These are phyloP conservation scores for Malassezia sympodialis DNA, from an alignment of 1,284 basidiomycete species.

Conservation along the genomic window DNA sequence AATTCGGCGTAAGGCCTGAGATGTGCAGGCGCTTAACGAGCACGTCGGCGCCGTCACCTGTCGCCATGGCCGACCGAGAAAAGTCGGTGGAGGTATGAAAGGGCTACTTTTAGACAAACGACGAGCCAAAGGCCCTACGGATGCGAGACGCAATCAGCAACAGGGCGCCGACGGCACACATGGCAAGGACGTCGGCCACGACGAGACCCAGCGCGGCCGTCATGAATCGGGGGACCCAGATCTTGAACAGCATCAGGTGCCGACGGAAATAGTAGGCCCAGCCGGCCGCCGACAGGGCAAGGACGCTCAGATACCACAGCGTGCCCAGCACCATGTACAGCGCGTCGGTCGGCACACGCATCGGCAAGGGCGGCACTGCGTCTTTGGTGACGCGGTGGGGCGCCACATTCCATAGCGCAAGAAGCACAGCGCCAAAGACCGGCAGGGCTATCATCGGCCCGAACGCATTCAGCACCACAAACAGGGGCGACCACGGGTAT, in stretches of 20 bases:
- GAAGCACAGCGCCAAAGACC: conserved; percentile 58
- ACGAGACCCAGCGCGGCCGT: conserved; percentile 55
- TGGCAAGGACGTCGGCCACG: conserved; percentile 50
- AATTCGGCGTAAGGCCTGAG: conserved; percentile 32
- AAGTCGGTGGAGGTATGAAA: background rate
- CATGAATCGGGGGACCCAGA: conserved; percentile 93
- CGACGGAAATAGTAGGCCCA: conserved; percentile 68
- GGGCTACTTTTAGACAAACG: conserved; percentile 10
- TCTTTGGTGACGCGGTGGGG: conserved; percentile 50
- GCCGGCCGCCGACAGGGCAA: conserved; percentile 60
- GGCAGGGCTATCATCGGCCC: conserved; percentile 62
- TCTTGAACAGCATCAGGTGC: conserved; percentile 98
- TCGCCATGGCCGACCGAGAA: background rate
- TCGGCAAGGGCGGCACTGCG: conserved; percentile 4
- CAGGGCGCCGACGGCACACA: conserved; percentile 35
- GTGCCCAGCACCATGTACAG: conserved; percentile 57
- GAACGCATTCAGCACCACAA: conserved; percentile 72
- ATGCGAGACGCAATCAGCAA: conserved; percentile 28
- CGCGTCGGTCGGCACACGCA: conserved; percentile 20
- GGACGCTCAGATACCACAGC: conserved; percentile 60
- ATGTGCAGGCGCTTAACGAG: conserved; percentile 26
- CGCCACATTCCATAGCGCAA: conserved; percentile 79
- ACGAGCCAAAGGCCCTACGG: conserved; percentile 23
- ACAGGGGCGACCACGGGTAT: conserved; percentile 66
- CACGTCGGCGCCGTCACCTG: background rate